These are phyloP conservation scores for Articulospora tetracladia DNA, from an alignment of 495 filamentous ascomycete species.

Conservation along the genomic window DNA sequence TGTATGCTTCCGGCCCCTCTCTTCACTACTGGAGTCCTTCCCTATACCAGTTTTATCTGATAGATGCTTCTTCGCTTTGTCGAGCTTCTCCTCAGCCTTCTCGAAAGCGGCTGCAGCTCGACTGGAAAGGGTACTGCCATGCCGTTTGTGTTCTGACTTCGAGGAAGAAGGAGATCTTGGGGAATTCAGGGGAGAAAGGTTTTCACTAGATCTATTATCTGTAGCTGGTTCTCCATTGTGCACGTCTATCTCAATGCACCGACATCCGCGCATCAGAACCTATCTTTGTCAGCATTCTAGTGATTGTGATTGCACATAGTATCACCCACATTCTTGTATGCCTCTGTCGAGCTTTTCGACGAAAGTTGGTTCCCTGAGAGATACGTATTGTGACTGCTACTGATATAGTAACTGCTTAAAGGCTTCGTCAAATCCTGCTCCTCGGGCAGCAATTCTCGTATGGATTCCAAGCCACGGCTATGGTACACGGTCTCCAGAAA, in stretches of 20 bases:
- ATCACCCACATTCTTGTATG: conserved; percentile 71
- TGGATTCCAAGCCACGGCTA: conserved; percentile 14
- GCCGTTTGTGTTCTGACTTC: conserved; percentile 18
- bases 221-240: conserved; percentile 74
- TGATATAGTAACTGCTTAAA: conserved; percentile 85
- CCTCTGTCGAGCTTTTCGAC: conserved; percentile 72
- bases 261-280: conserved; percentile 75
- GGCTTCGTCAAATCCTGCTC: conserved; percentile 37
- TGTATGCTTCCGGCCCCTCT: conserved; percentile 4
- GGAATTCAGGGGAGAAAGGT: not conserved
- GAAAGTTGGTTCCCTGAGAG: conserved; percentile 89
- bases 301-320: not conserved
- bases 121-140: conserved; percentile 21
- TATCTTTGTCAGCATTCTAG: conserved; percentile 25
- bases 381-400: conserved; percentile 93
- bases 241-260: conserved; percentile 93
- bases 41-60: conserved; percentile 4
- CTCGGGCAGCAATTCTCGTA: conserved; percentile 1
- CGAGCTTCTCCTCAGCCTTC: conserved; percentile 18
- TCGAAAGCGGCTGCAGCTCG: conserved; percentile 16
- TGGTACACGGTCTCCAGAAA: conserved; percentile 22
- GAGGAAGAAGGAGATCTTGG: conserved; percentile 5
- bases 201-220: conserved; percentile 11
- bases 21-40: not conserved
- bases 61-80: conserved; percentile 15